Percentiles rank a stretch among this genome's conserved stretches.
These are phyloP conservation scores for Elymus sibiricus DNA, from an alignment of 176 grass and related monocot species.

Conservation along the genomic window DNA sequence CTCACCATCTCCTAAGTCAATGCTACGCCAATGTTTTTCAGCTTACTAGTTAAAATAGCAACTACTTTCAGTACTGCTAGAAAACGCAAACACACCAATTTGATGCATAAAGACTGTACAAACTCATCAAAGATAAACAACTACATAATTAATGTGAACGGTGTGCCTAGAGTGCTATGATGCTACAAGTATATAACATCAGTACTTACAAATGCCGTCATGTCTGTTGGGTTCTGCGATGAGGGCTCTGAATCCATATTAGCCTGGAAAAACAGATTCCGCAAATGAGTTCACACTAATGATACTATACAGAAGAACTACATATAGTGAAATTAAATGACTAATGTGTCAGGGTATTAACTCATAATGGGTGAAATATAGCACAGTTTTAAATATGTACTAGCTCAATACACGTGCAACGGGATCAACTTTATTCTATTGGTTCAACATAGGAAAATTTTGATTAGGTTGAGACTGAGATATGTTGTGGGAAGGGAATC, in stretches of 20 bases:
- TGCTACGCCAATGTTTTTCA: not conserved
- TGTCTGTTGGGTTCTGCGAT: conserved; percentile 81
- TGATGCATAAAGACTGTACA: not conserved
- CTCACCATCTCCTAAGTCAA: not conserved
- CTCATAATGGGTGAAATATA: not conserved
- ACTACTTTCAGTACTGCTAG: not conserved
- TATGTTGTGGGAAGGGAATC: no score
- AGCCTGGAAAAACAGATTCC: conserved; percentile 34
- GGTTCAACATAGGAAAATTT: no score
- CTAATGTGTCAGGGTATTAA: not conserved
- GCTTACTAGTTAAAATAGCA: conserved; percentile 3
- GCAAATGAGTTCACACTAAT: conserved; percentile 3
- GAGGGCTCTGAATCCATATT: conserved; percentile 71
- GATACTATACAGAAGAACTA: not conserved
- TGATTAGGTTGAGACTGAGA: no score
- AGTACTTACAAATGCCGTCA: conserved; percentile 87
- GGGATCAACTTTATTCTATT: no score
- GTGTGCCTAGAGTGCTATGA: conserved; percentile 3
- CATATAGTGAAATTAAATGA: conserved; percentile 24
- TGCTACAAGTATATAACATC: not conserved
- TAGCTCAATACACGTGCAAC: no score
- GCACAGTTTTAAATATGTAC: not conserved
- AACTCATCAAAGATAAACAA: not conserved
- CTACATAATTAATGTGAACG: not conserved
- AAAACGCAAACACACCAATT: not conserved